These are phyloP conservation scores for Stachybotrys echinatus DNA, from an alignment of 2,329 filamentous ascomycete species.

Conservation along the genomic window DNA sequence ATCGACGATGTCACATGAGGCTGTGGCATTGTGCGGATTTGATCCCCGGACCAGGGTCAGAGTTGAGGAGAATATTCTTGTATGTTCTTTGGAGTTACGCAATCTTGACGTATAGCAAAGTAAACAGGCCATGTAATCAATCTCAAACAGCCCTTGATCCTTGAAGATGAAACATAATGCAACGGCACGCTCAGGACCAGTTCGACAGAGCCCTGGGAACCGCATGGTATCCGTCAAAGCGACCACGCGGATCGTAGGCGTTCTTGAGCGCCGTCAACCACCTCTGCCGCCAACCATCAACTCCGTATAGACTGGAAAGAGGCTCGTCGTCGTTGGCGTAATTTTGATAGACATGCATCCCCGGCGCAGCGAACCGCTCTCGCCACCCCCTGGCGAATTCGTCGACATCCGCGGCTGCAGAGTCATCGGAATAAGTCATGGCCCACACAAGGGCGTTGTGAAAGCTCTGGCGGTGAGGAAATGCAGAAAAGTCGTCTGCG, in stretches of 20 bases:
- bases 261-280: constrained; percentile 39
- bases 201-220: not conserved
- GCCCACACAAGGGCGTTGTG: constrained; percentile 13
- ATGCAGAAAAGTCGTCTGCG: constrained; percentile 6
- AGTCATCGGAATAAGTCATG: constrained; percentile 13
- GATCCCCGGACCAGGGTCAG: no score
- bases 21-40: no score
- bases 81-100: no score
- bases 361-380: constrained; percentile 10
- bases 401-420: constrained; percentile 8
- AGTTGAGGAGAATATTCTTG: no score
- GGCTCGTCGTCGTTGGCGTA: constrained; percentile 45
- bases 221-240: constrained; percentile 29
- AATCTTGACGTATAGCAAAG: no score
- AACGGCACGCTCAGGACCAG: not conserved
- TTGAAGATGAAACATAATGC: not conserved
- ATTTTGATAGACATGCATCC: constrained; percentile 34
- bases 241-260: constrained; percentile 40
- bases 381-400: constrained; percentile 10
- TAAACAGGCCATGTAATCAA: not conserved
- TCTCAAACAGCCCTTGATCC: no score
- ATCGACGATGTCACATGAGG: no score
- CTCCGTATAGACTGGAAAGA: constrained; percentile 37
- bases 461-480: constrained; percentile 12
- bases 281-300: constrained; percentile 41